Percentiles rank a stretch among this genome's conserved stretches.
phyloP scores from a whole-genome alignment of 116 monocot genomes.

The Phalaenopsis hybrid region DNA sequence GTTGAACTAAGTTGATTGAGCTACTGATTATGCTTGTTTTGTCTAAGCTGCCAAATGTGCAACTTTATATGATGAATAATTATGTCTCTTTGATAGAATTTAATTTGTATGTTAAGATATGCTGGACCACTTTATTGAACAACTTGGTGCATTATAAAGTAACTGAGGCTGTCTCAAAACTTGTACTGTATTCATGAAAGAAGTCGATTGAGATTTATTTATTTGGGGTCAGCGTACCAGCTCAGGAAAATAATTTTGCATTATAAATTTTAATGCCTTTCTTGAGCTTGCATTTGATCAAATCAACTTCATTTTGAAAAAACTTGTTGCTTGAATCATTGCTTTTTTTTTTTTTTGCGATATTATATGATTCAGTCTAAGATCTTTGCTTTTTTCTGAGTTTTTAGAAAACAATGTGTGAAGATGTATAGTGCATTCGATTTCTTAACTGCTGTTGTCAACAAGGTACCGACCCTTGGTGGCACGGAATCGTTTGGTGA shows the following conservation, averaged over 20 bases:
- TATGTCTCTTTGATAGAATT: no score
- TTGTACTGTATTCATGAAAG: neutral
- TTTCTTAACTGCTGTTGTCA: slow-evolving; percentile 88
- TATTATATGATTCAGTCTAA: neutral
- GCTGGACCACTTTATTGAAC: no score
- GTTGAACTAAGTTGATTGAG: no score
- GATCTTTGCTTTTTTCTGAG: neutral
- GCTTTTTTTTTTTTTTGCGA: neutral
- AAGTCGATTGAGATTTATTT: neutral
- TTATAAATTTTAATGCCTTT: neutral
- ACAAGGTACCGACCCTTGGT: slow-evolving; percentile 85
- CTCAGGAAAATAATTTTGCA: neutral
- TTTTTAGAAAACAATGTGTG: slow-evolving; percentile 89
- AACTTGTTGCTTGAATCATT: neutral
- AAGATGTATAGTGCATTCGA: slow-evolving; percentile 87
- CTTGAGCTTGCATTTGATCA: neutral
- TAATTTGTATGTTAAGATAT: no score
- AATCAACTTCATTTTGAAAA: neutral
- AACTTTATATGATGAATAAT: no score
- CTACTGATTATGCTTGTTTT: no score
- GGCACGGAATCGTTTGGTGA: slow-evolving; percentile 61
- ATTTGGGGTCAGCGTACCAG: neutral
- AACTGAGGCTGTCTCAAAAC: neutral
- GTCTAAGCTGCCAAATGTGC: no score
- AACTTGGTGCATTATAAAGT: no score